Base-by-base conservation (phyloP, 768 basidiomycete genomes). In the Leucosporidium scottii region DNA sequence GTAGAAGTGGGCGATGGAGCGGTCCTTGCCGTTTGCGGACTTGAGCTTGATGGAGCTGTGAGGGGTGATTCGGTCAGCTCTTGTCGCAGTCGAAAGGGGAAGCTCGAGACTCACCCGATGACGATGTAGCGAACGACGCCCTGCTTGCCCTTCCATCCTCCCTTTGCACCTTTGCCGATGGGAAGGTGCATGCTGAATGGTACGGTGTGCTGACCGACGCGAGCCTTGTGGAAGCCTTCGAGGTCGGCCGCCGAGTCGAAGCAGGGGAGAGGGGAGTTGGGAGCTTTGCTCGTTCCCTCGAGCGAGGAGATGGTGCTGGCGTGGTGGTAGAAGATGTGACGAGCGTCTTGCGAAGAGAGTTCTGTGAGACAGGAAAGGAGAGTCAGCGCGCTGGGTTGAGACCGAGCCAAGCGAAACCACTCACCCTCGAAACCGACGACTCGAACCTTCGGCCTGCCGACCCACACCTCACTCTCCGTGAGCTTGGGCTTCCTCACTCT, bases 1-100 rank as follows among this genome's bases (percentile, higher is more conserved):
- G 77, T 93, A 94, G 77, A 93, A 92, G 78, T 96, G 92, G 5
- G 91, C 87, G 44, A 93, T 87, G 4, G 89, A 90, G 20, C 84
- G 82, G 72, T 82, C 83, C 31, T 81, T 80, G 6, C 84, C 84
- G 21, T 81, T 78, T 3, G 84, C 74, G 62, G 89, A 85, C 77
- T 87, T 88, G 65, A 93, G 83, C 78, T 87, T 88, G 72, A 90
- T 79, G 15, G 88, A 89, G 8, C 89, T 89, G 68, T 8, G 44
- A 63, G 57, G 25, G 36, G 66, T 15, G 39, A 34, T 25, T 25
- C 8, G 25, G 34, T 30, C 20, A 28, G 48, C 55, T 17, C 63
- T 59, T 25, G 58, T 63, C 9, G 65, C 25, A 30, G 64, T 59
- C 54, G 4, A 30, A 9, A 54, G 23, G 47, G 15, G 47, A 47